Conservation (phyloP, 805 yeast genomes). For the Candida peoriensis region DNA sequence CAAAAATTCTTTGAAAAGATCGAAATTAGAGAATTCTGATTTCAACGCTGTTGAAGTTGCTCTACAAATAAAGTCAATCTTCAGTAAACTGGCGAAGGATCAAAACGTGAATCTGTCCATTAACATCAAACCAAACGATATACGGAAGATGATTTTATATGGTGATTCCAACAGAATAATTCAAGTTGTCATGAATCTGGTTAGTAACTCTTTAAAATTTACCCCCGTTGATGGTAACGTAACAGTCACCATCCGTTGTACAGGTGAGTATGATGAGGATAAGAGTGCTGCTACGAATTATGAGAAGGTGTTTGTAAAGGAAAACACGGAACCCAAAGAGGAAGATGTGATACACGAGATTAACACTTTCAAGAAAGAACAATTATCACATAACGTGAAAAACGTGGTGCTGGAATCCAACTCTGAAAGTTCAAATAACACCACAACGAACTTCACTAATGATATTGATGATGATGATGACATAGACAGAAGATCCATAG, state of each 20-base stretch:
- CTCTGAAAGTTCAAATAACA: constrained; percentile 9
- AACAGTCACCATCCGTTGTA: constrained; percentile 51
- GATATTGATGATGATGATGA: constrained; percentile 8
- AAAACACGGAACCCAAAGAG: constrained; percentile 2
- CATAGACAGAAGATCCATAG: constrained; percentile 17
- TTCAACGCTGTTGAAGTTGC: constrained; percentile 79
- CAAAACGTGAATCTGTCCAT: constrained; percentile 67
- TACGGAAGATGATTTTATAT: constrained; percentile 59
- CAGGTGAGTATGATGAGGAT: constrained; percentile 66
- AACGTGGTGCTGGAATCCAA: too few species aligned
- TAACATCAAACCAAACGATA: constrained; percentile 53
- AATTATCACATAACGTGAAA: too few species aligned
- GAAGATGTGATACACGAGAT: neutral
- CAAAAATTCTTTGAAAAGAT: constrained; percentile 81
- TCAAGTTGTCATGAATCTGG: constrained; percentile 89
- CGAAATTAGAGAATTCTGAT: constrained; percentile 77
- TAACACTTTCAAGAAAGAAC: constrained; percentile 2
- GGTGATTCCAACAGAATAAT: constrained; percentile 90
- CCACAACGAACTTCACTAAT: constrained; percentile 9
- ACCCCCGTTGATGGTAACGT: constrained; percentile 88
- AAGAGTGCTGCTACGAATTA: constrained; percentile 38
- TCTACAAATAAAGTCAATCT: constrained; percentile 79
- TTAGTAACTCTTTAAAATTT: constrained; percentile 85
- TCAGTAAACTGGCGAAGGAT: constrained; percentile 72
- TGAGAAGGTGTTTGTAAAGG: constrained; percentile 41